Base-by-base conservation (phyloP, 1,284 basidiomycete genomes). In the Vanrija sp. region DNA sequence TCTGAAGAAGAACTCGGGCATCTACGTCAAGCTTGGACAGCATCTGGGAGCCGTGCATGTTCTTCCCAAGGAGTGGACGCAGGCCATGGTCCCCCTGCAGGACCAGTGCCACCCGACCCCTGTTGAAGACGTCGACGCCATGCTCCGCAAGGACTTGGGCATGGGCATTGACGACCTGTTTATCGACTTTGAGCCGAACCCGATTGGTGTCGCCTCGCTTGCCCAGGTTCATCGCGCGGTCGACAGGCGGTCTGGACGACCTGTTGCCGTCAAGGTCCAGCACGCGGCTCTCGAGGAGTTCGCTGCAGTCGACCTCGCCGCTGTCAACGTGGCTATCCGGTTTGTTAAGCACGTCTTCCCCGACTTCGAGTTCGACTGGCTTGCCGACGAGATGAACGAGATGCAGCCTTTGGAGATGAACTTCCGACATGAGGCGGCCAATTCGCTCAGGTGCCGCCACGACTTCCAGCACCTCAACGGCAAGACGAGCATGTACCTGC, bases 221-320 rank as follows among this genome's bases (percentile, higher is more conserved):
- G 95, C 94, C 7, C 95, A 99, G 74, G 96, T 98, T 6, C 96
- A 98, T 75, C 82, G 87, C 18, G 96, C 87, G 0, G 80, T 78
- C 7, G 85, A 92, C 62, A 82, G 83, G 47, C 78, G 82, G 43
- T 84, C 86, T 2, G 87, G 88, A 1, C 80, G 81, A 64, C 76
- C 79, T 42, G 91, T 95, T n/a, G 96, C 96, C 12, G 86, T 98
- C 55, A 99, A 99, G 84, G 73, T 98, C 43, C 95, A 98, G 81
- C 96, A 98, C 73, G 93, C 96, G 4, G 88, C 89, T 71, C 80
- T 99, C 4, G 85, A 87, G 45, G 93, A 97, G 68, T 99, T 97
- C 72, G 90, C 87, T 55, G 83, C 88, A 78, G 88, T 98, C 18
- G 92, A 97, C 59, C 75, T 78, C 62, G 65, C 66, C 3, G 78